A percentile compares a stretch with the other conserved stretches of the same genome.
Evolutionary conservation across 2,329 filamentous ascomycete species (phyloP).

Genomic region (Parastagonospora avenae): DNA sequence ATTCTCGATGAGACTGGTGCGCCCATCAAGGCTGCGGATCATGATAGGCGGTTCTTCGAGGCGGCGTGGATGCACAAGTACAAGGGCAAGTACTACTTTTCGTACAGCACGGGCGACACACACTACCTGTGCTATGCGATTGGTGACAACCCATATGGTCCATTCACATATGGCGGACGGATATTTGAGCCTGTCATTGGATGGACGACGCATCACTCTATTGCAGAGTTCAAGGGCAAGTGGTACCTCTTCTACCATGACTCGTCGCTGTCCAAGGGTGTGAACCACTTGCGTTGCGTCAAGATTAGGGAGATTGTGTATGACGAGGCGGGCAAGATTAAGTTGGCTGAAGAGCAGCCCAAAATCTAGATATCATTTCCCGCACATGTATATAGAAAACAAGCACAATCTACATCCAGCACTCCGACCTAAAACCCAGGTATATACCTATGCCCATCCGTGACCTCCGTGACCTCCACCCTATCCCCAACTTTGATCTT

Average conservation of each 20-base stretch:
- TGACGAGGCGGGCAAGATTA: slow-evolving; percentile 67
- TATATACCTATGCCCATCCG: slow-evolving; percentile 62
- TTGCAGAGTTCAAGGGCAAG: slow-evolving; percentile 72
- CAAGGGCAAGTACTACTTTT: slow-evolving; percentile 73
- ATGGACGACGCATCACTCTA: slow-evolving; percentile 83
- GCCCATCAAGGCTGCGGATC: slow-evolving; percentile 68
- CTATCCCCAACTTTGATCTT: slow-evolving; percentile 62
- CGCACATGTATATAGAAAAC: background rate
- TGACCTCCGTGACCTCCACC: slow-evolving; percentile 63
- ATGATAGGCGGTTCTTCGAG: slow-evolving; percentile 78
- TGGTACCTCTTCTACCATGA: slow-evolving; percentile 83
- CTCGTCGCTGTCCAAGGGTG: slow-evolving; percentile 68
- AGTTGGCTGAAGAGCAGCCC: slow-evolving; percentile 39
- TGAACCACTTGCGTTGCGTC: slow-evolving; percentile 73
- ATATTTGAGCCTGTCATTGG: slow-evolving; percentile 78
- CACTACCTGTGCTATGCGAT: slow-evolving; percentile 75
- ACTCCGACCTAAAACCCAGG: slow-evolving; percentile 39
- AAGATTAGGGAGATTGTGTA: slow-evolving; percentile 79
- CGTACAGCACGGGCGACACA: slow-evolving; percentile 78
- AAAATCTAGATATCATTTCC: slow-evolving; percentile 15
- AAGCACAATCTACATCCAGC: background rate
- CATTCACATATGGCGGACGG: slow-evolving; percentile 73
- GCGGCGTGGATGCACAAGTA: slow-evolving; percentile 81
- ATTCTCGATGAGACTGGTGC: slow-evolving; percentile 67
- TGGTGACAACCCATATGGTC: slow-evolving; percentile 67